Conservation (phyloP, 345 rosid species). For the Eucalyptus sp. region DNA sequence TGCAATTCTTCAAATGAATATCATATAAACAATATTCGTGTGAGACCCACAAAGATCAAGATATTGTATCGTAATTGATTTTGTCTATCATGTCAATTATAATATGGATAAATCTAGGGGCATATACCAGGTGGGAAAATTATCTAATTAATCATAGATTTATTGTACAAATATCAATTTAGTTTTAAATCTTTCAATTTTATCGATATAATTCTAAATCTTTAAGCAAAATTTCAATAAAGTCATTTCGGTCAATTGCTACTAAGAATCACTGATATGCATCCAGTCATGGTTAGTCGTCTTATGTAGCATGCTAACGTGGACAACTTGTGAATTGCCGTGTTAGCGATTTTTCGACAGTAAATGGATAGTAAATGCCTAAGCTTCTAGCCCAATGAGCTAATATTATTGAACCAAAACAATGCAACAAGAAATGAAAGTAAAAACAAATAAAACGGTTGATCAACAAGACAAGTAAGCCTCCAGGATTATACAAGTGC, state of each 20-base stretch:
- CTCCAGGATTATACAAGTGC: too few relatives aligned
- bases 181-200: not conserved
- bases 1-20: not conserved
- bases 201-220: fast-evolving
- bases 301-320: not conserved
- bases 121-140: fast-evolving
- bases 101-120: not conserved
- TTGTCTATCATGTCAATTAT: not conserved
- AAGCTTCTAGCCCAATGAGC: too few relatives aligned
- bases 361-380: not conserved
- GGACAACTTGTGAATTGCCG: fast-evolving
- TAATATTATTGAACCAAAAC: too few relatives aligned
- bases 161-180: fast-evolving
- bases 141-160: not conserved
- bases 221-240: fast-evolving
- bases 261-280: fast-evolving
- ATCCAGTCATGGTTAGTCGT: fast-evolving
- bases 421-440: too few relatives aligned
- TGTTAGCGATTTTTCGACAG: fast-evolving
- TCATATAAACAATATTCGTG: not conserved
- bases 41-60: not conserved
- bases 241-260: fast-evolving
- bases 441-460: too few relatives aligned
- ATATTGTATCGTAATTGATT: not conserved
- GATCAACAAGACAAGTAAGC: too few relatives aligned